Evolutionary conservation across 73 alveolate species (phyloP), one percentile per base, ranked within the genome.

Genomic region (Chromera velia): DNA sequence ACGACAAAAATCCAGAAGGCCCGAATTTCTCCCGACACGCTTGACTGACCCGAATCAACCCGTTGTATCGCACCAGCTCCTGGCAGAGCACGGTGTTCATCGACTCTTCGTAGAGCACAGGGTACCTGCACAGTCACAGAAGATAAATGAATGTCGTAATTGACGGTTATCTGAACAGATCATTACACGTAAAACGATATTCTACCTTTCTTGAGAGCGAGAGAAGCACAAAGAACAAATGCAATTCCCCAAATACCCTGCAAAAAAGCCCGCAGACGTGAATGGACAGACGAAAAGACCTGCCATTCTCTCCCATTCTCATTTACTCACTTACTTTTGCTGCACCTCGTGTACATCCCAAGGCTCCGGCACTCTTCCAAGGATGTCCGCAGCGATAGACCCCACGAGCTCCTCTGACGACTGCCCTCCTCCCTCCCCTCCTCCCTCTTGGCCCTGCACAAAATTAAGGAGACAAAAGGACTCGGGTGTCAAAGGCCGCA

Each of bases 81-180:
- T 97, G 97, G 26, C 96, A 90, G 40, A 97, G 91, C 63, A 97
- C 99, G 65, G 99, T 96, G 85, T 97, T 97, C 98, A 97, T 92
- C 63, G 97, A 88, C 89, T 97, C 98, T 85, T 85, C 93, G 74
- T 96, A 96, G 73, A 93, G 90, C n/a, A 96, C 96, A 1, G 99
- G 99, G 88, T 93, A 97, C 87, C 90, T 95, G 55, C 55, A 40
- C 55, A 40, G 22, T n/a, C n/a, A n/a, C n/a, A n/a, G n/a, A n/a
- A n/a, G n/a, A n/a, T n/a, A n/a, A n/a, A n/a, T n/a, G n/a, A n/a
- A n/a, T n/a, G n/a, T n/a, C n/a, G n/a, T n/a, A n/a, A n/a, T n/a
- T n/a, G n/a, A n/a, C n/a, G n/a, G n/a, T n/a, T n/a, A n/a, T n/a
- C n/a, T n/a, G n/a, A n/a, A n/a, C n/a, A n/a, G n/a, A n/a, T n/a